These are phyloP conservation scores for Talaromyces sp. DNA, from an alignment of 2,329 filamentous ascomycete species.

Conservation along the genomic window DNA sequence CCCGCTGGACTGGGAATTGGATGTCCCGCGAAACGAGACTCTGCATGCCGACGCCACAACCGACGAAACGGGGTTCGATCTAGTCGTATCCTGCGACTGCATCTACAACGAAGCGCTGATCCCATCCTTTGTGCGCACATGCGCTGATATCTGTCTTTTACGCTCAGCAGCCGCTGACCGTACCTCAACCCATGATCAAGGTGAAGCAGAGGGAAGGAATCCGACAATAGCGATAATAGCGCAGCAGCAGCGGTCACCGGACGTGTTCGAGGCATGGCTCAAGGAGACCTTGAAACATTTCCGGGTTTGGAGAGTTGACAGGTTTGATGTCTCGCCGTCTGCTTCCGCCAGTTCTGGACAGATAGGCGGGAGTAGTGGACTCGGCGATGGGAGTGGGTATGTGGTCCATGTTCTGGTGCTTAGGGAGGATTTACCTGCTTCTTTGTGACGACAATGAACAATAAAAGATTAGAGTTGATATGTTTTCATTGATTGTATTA, in stretches of 20 bases:
- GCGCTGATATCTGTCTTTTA: conserved; percentile 67
- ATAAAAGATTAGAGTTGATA: background rate
- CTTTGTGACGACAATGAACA: background rate
- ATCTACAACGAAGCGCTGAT: conserved; percentile 91
- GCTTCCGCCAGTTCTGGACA: background rate
- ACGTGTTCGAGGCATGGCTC: conserved; percentile 82
- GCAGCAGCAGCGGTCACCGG: conserved; percentile 80
- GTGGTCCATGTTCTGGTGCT: conserved; percentile 75
- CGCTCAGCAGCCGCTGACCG: conserved; percentile 30
- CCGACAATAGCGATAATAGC: conserved; percentile 75
- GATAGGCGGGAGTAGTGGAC: conserved; percentile 32
- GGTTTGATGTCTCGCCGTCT: background rate
- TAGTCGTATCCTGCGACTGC: conserved; percentile 83
- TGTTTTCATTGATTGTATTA: background rate
- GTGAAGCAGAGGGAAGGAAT: conserved; percentile 16
- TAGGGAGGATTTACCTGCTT: conserved; percentile 25
- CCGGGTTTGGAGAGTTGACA: conserved; percentile 68
- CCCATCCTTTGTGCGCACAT: conserved; percentile 75
- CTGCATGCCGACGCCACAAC: background rate
- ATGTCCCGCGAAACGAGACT: conserved; percentile 27
- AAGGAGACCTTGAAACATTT: conserved; percentile 64
- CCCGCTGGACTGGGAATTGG: conserved; percentile 77
- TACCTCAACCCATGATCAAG: background rate
- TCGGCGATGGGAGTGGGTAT: conserved; percentile 68
- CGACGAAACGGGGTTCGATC: conserved; percentile 56